Evolutionary conservation across 768 basidiomycete genomes (phyloP).

Genomic region (Boletus bicolor): DNA sequence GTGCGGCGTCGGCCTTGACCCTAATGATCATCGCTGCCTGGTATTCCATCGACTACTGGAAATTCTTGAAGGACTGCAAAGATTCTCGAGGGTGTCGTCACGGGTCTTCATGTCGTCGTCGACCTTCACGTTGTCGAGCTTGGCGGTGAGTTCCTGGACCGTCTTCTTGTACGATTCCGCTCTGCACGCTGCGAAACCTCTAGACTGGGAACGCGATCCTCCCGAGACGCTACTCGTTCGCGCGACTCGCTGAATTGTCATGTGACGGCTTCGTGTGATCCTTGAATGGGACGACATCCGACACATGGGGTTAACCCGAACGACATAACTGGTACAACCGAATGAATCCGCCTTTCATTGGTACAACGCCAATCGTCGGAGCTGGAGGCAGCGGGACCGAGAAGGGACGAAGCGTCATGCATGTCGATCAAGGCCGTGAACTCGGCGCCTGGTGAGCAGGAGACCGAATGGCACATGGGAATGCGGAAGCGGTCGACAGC

Average conservation of each 20-base stretch:
- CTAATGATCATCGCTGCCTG: constrained; percentile 3
- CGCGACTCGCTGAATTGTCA: constrained; percentile 6
- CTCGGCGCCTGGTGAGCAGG: too few species aligned
- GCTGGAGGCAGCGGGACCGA: too few species aligned
- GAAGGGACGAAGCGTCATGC: too few species aligned
- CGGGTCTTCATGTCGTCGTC: neutral
- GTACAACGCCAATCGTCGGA: too few species aligned
- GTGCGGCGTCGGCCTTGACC: constrained; percentile 10
- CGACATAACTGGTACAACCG: neutral
- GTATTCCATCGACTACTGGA: neutral
- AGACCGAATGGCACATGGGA: too few species aligned
- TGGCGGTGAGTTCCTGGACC: constrained; percentile 8
- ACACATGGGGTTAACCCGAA: constrained; percentile 3
- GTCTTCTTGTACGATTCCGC: neutral
- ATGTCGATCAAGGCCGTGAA: too few species aligned
- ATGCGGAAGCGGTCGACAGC: too few species aligned
- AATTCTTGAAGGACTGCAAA: neutral
- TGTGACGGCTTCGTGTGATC: constrained; percentile 2
- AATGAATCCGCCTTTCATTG: too few species aligned
- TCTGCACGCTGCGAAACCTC: constrained; percentile 4
- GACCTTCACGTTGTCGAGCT: neutral
- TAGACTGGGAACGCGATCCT: constrained; percentile 3
- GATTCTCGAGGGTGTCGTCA: constrained; percentile 1
- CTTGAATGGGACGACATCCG: constrained; percentile 13
- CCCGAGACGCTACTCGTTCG: constrained; percentile 10